Evolutionary conservation across 2,329 filamentous ascomycete species (phyloP).

Genomic region (Aspergillus fijiensis): DNA sequence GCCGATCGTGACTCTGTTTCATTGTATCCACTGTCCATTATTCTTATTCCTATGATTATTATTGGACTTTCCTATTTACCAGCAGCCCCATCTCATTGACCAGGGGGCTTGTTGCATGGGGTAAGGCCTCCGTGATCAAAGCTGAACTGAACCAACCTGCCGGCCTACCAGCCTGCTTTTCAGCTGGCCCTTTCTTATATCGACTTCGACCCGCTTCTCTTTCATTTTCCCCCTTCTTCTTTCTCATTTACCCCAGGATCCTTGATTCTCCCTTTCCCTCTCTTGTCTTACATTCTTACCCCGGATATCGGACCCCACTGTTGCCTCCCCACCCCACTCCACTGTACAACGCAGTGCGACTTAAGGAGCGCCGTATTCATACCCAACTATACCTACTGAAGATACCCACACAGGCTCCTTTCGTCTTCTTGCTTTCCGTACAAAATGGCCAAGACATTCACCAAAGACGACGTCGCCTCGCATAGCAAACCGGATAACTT

Average conservation of each 20-base stretch:
- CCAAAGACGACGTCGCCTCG: conserved; percentile 78
- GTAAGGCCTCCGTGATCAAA: background rate
- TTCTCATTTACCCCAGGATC: conserved; percentile 14
- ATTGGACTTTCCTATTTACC: no score
- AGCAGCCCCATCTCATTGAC: no score
- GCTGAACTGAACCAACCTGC: conserved; percentile 5
- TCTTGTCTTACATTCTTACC: background rate
- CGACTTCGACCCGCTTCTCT: conserved; percentile 1
- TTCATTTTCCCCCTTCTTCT: conserved; percentile 3
- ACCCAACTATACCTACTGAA: background rate
- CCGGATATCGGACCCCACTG: background rate
- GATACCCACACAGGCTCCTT: background rate
- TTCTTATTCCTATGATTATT: background rate
- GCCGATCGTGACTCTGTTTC: background rate
- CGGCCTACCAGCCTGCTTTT: conserved; percentile 16
- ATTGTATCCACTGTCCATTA: background rate
- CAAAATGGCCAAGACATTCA: conserved; percentile 85
- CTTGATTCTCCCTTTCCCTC: background rate
- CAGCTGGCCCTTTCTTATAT: conserved; percentile 10
- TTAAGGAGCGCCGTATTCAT: background rate
- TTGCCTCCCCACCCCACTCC: background rate
- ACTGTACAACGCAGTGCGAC: background rate
- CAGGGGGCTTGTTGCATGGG: no score
- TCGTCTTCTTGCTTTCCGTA: background rate
- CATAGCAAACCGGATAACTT: conserved; percentile 86